Conservation (phyloP, 371 early-diverging fungal genomes). For the Circinella umbellata region DNA sequence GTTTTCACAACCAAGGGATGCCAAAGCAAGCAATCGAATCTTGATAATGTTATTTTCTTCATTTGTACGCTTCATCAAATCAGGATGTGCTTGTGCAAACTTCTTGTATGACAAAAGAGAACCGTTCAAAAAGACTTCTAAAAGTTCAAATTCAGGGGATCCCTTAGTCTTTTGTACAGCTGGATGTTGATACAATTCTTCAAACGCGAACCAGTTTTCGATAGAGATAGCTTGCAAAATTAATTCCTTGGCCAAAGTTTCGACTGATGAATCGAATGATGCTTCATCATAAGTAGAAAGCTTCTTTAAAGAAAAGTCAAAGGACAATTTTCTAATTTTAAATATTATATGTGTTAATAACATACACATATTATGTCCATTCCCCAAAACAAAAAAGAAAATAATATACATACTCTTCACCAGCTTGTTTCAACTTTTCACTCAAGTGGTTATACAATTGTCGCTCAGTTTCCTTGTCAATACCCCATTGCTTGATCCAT, state of each 20-base stretch:
- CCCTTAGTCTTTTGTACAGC: constrained; percentile 77
- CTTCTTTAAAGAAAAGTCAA: constrained; percentile 71
- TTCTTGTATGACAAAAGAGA: constrained; percentile 69
- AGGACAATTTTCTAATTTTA: constrained; percentile 50
- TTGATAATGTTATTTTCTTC: constrained; percentile 73
- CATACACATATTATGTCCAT: too few relatives aligned
- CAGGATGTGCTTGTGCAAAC: constrained; percentile 58
- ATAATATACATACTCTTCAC: constrained; percentile 59
- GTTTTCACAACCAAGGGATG: constrained; percentile 79
- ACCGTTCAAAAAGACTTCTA: constrained; percentile 79
- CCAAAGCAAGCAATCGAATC: constrained; percentile 87
- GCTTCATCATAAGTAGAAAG: constrained; percentile 56
- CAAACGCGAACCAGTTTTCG: constrained; percentile 81
- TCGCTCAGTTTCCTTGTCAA: constrained; percentile 59
- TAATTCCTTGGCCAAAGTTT: constrained; percentile 55
- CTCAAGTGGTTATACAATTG: constrained; percentile 68
- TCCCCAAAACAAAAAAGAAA: background rate
- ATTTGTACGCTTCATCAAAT: constrained; percentile 57
- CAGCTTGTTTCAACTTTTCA: constrained; percentile 65
- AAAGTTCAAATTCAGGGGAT: constrained; percentile 64
- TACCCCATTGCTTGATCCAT: constrained; percentile 82
- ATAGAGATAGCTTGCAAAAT: constrained; percentile 73
- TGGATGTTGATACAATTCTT: constrained; percentile 72
- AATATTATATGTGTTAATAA: background rate
- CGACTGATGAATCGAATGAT: constrained; percentile 27